phyloP scores from a whole-genome alignment of 2,329 filamentous ascomycete species.

The Fusarium proliferatum region DNA sequence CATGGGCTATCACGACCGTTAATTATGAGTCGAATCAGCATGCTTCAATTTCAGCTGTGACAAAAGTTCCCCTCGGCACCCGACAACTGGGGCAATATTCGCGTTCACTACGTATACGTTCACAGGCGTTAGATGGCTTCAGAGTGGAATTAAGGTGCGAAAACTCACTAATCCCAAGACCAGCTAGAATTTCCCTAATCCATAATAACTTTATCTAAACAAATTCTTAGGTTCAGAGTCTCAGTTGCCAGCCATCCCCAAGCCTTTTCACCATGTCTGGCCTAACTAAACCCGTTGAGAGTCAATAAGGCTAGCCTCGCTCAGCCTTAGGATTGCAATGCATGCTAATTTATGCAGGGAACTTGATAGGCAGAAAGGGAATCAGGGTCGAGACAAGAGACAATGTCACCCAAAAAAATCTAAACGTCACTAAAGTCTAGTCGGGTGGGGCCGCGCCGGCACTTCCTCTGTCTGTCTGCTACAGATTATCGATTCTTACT shows the following conservation, averaged over 20 bases:
- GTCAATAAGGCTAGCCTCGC: neutral
- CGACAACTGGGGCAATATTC: neutral
- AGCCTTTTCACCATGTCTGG: neutral
- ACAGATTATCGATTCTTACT: neutral
- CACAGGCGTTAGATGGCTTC: neutral
- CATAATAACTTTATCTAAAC: neutral
- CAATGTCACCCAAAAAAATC: constrained; percentile 25
- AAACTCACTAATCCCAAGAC: neutral
- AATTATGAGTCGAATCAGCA: neutral
- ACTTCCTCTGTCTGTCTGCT: constrained; percentile 6
- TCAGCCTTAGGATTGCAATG: constrained; percentile 4
- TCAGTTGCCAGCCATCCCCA: neutral
- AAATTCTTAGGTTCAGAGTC: neutral
- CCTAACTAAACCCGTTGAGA: neutral
- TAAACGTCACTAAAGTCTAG: constrained; percentile 20
- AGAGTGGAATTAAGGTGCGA: neutral
- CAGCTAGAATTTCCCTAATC: neutral
- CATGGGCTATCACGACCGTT: neutral
- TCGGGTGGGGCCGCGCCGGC: constrained; percentile 24
- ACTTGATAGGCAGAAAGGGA: neutral
- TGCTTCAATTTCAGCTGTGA: neutral
- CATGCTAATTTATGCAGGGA: neutral
- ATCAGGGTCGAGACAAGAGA: neutral
- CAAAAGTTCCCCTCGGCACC: constrained; percentile 19
- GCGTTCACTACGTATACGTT: neutral